Conservation (phyloP, 192 early-diverging fungal genomes). For the Linderina pennispora region DNA sequence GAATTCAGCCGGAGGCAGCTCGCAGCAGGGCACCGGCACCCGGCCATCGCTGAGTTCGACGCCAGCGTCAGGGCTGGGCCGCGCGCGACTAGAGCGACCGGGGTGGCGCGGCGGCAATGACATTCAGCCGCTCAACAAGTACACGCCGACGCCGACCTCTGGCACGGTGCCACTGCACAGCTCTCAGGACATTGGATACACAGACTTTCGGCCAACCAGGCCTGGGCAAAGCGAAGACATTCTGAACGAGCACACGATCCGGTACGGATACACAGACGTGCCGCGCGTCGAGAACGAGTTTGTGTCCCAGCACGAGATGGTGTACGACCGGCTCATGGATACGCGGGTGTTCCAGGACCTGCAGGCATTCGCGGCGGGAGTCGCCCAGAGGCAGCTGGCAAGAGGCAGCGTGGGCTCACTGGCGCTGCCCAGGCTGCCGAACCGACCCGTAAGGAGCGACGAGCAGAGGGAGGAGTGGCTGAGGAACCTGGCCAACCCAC, state of each 20-base stretch:
- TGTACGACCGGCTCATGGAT: conserved; percentile 38
- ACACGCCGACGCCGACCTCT: conserved; percentile 22
- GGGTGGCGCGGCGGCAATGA: conserved; percentile 10
- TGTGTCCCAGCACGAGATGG: conserved; percentile 25
- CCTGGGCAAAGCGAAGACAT: conserved; percentile 39
- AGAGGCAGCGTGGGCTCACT: conserved; percentile 1
- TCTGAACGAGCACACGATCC: conserved; percentile 56
- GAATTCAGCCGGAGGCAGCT: neutral
- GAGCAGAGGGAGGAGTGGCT: conserved; percentile 41
- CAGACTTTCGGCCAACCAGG: conserved; percentile 56
- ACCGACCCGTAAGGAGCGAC: conserved; percentile 15
- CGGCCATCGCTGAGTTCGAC: too few species aligned
- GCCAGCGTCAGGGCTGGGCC: too few species aligned
- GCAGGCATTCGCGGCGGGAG: conserved; percentile 30
- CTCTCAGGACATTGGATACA: conserved; percentile 13
- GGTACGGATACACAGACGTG: conserved; percentile 57
- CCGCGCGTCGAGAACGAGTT: conserved; percentile 37
- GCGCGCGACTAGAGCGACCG: conserved; percentile 10
- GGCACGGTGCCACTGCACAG: conserved; percentile 29
- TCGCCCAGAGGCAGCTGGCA: conserved; percentile 28
- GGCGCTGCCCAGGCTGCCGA: conserved; percentile 13
- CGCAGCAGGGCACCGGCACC: neutral
- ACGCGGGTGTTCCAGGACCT: conserved; percentile 31
- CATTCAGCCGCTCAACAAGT: conserved; percentile 35
- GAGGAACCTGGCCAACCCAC: conserved; percentile 28